Evolutionary conservation across 495 filamentous ascomycete species (phyloP), one percentile per base, ranked within the genome.

Genomic region (Paragyromitra xinjiangensis): DNA sequence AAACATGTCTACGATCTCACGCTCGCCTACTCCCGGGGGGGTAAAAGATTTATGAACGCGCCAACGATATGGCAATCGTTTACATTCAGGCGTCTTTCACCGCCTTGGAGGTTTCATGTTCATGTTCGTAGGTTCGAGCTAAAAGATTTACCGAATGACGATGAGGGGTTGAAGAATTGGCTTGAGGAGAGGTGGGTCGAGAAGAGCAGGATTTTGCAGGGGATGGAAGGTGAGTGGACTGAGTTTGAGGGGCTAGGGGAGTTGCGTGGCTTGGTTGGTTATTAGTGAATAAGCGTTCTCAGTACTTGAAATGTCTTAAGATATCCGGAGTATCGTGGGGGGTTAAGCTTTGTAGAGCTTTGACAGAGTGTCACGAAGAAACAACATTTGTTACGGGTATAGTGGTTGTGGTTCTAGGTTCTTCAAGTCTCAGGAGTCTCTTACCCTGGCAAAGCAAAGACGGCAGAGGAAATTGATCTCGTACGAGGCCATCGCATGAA

Each of bases 1-100:
- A 88, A 86, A 75, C 87, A 87, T 16, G 86, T 90, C 40, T 89
- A 89, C 83, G 88, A 90, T 75, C 83, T 89, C 14, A 88, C 87
- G 0, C 85, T 89, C 68, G 87, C 87, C 55, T 90, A 89, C 81
- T 84, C 86, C 37, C 83, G 83, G 16, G 58, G 83, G 14, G 84
- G 83, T 16, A 84, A 78, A 62, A 74, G 79, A 50, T 89, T 88
- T 73, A 84, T 86, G 45, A 73, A 81, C 19, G 85, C 86, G 1
- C 87, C 87, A 26, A 83, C 81, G 45, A 89, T 90, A 76, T 87
- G 85, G 85, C 83, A 88, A 67, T 86, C 86, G 6, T 70, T 89
- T 29, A 82, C 83, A 58, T 66, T 82, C 19, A 78, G 83, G 0
- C 66, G 81, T 29, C 71, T 88, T n/a, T 85, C 84, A 53, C 78